Base-by-base conservation (phyloP, 1,284 basidiomycete species). In the Cryptococcus sp. region DNA sequence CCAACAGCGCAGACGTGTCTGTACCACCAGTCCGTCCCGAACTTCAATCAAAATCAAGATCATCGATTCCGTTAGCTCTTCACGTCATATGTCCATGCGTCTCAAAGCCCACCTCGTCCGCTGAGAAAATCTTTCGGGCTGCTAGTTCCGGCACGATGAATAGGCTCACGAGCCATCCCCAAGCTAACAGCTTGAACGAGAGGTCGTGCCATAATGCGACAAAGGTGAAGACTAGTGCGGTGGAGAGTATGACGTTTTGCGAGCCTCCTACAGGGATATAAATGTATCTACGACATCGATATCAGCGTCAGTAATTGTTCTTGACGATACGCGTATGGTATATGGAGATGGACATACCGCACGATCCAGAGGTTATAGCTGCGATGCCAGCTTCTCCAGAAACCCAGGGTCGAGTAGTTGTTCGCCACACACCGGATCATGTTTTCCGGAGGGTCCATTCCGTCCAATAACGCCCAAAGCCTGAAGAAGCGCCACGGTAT, bases 131-230 rank as follows among this genome's bases (percentile, higher is more conserved):
- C 61, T 81, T 84, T 20, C 82, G 79, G 0, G 86, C 88, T 3
- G 85, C 59, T 19, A 96, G 72, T 76, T 99, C 95, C 0, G 95
- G 95, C 1, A 94, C 66, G 58, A 99, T 87, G 76, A 99, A 97
- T 45, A 96, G 71, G 67, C 87, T 90, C 55, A 96, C 84, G 11
- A 97, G 86, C 95, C 95, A 99, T 1, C 95, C 95, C 96, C 96
- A 99, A 0, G 91, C 87, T 0, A 99, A 82, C 6, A 99, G 83
- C 49, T 84, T 85, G 76, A 96, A 88, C 0, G 89, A 89, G 0
- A 99, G 82, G 74, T 98, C 95, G 72, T 99, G 95, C 96, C 96
- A 99, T 16, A 99, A 81, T 0, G 96, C 96, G n/a, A 98, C 95
- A 73, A 99, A 99, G 0, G 94, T 90, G 81, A 99, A 99, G 31